Evolutionary conservation across 2,329 filamentous ascomycete species (phyloP).

Genomic region (Cephalotrichum gorgonifer): DNA sequence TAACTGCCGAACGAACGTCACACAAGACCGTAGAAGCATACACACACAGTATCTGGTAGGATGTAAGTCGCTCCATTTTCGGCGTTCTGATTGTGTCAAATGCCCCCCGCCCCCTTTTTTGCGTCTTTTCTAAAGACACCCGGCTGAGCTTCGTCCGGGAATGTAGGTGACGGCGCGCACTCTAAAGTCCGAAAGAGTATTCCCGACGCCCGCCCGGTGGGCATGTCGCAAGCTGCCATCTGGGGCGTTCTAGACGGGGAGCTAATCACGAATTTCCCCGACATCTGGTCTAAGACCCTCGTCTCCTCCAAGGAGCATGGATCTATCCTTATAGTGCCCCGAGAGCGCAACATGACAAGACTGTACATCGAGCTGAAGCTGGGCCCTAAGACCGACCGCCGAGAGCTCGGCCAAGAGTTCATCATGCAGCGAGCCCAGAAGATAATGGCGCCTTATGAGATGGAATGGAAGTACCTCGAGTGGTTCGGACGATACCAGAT

Average conservation of each 20-base stretch:
- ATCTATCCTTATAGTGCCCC: constrained; percentile 63
- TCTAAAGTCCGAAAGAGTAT: constrained; percentile 60
- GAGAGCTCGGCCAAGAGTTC: constrained; percentile 48
- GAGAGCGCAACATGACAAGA: constrained; percentile 63
- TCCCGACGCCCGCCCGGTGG: constrained; percentile 42
- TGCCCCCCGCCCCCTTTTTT: not conserved
- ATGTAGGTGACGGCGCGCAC: constrained; percentile 55
- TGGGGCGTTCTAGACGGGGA: constrained; percentile 67
- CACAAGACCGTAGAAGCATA: constrained; percentile 37
- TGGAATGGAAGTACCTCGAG: constrained; percentile 49
- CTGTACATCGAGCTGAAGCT: constrained; percentile 47
- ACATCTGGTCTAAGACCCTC: constrained; percentile 65
- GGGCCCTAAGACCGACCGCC: constrained; percentile 26
- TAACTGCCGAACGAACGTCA: constrained; percentile 41
- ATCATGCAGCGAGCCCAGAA: constrained; percentile 57
- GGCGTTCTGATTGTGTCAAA: not conserved
- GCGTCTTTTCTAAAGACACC: not conserved
- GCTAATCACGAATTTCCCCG: constrained; percentile 62
- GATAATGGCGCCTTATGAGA: constrained; percentile 47
- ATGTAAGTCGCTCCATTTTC: constrained; percentile 30
- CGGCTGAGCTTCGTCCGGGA: not conserved
- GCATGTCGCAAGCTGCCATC: constrained; percentile 40
- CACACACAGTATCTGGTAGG: constrained; percentile 57
- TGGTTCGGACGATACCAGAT: constrained; percentile 69
- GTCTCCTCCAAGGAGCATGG: constrained; percentile 57